Evolutionary conservation across 2,329 filamentous ascomycete species (phyloP), one percentile per base, ranked within the genome.

Genomic region (Oidium heveae): DNA sequence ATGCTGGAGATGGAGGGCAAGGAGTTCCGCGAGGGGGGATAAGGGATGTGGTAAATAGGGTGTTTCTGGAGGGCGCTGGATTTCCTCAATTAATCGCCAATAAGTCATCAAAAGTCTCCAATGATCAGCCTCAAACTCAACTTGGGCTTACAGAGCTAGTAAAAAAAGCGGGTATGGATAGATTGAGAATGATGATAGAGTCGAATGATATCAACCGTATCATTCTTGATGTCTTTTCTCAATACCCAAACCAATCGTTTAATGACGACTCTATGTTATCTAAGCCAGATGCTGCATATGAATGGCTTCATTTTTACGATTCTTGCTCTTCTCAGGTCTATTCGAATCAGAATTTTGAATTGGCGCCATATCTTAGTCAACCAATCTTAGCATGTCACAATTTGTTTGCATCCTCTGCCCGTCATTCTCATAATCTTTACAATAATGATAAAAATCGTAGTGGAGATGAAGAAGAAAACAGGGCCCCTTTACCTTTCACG

Each of bases 271-370:
- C 81, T 0, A 82, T 86, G 60, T 78, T 98, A 34, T 84, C 81
- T 36, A 98, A 98, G 64, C 93, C 93, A 0, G 80, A 82, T 59
- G 71, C 76, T 0, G 66, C 66, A 6, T 94, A 94, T 66, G 89
- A 95, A 63, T 98, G 91, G 91, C 76, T 98, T 55, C 74, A 93
- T 66, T 96, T 98, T 67, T 85, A 95, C 67, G 91, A 96, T 62
- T 71, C 73, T 0, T 80, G 94, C 58, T 86, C 86, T 24, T 80
- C 81, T 0, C 79, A 81, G 41, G 74, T 96, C 1, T 93, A 81
- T 64, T 71, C 78, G n/a, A 80, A 77, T 56, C 89, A 95, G 65
- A 88, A 94, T 55, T 98, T 91, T 84, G 91, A 98, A 66, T 71
- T 98, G 16, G 77, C 76, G 0, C 81, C 86, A 0, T 98, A 98